Percentiles rank a stretch among this genome's conserved stretches.
phyloP scores from a whole-genome alignment of 2,329 filamentous ascomycete species.

The Chrysosphaeria jannelii region DNA sequence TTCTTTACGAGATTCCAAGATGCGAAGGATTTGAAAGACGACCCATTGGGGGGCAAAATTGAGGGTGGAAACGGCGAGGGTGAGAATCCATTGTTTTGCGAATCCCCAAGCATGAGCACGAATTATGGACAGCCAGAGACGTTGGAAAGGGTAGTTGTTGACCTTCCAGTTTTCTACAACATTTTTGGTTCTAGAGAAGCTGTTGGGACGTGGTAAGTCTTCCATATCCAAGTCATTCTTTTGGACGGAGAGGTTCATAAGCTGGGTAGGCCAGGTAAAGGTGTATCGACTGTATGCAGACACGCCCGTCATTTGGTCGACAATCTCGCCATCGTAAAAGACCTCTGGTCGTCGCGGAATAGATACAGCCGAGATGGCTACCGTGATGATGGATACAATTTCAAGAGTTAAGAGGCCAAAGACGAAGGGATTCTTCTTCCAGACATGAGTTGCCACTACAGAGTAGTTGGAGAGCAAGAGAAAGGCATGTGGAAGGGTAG shows the following conservation, averaged over 20 bases:
- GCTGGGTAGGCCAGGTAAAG: conserved; percentile 28
- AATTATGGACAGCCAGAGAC: conserved; percentile 29
- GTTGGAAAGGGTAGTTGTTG: conserved; percentile 12
- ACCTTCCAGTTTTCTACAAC: conserved; percentile 18
- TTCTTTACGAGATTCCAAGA: conserved; percentile 23
- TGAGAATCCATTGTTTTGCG: conserved; percentile 25
- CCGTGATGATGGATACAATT: conserved; percentile 13
- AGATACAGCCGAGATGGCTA: conserved; percentile 18
- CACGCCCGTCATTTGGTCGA: conserved; percentile 31
- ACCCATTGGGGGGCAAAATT: conserved; percentile 41
- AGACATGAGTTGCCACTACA: conserved; percentile 9
- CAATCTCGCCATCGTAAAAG: conserved; percentile 22
- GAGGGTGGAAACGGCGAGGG: conserved; percentile 21
- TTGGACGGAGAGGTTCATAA: conserved; percentile 23
- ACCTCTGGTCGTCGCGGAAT: conserved; percentile 39
- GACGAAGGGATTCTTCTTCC: conserved; percentile 9
- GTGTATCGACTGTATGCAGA: conserved; percentile 30
- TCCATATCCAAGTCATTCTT: conserved; percentile 28
- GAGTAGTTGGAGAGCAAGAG: conserved; percentile 16
- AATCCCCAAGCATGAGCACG: conserved; percentile 25
- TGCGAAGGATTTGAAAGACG: conserved; percentile 31
- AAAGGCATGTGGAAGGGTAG: conserved; percentile 14
- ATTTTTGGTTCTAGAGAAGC: conserved; percentile 19
- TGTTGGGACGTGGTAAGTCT: conserved; percentile 30
- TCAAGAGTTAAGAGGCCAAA: conserved; percentile 18